These are phyloP conservation scores for Chytridium lagenaria DNA, from an alignment of 371 early-diverging fungal genomes.

Conservation along the genomic window DNA sequence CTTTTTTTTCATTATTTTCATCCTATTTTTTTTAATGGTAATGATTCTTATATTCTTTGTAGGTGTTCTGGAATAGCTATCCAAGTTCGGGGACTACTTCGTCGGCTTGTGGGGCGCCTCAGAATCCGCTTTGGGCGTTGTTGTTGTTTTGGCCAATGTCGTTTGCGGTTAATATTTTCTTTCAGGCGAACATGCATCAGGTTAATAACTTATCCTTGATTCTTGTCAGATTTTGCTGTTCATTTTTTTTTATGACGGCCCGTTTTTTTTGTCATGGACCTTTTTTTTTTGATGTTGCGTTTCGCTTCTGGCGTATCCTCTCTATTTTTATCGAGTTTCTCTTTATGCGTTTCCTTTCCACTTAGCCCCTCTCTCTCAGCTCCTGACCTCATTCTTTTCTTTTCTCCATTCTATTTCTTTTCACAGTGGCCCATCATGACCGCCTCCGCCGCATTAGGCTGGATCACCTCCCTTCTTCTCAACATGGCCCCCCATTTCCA, in stretches of 20 bases:
- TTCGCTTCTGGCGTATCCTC: too few relatives aligned
- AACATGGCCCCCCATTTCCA: slow-evolving; percentile 30
- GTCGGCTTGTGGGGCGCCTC: slow-evolving; percentile 37
- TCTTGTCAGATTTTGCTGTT: too few relatives aligned
- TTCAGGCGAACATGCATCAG: slow-evolving; percentile 36
- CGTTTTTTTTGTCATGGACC: too few relatives aligned
- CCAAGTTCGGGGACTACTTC: neutral
- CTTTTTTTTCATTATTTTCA: too few relatives aligned
- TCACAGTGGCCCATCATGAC: slow-evolving; percentile 49
- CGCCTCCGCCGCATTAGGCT: slow-evolving; percentile 41
- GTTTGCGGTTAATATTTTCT: slow-evolving; percentile 35
- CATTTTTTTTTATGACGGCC: too few relatives aligned
- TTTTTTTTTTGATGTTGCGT: too few relatives aligned
- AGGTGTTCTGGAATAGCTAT: neutral
- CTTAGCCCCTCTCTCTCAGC: neutral
- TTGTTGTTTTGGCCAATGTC: slow-evolving; percentile 41
- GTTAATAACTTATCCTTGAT: too few relatives aligned
- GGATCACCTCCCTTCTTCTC: slow-evolving; percentile 30
- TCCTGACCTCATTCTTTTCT: neutral
- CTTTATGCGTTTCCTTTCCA: neutral
- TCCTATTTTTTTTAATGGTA: too few relatives aligned
- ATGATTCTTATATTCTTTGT: too few relatives aligned
- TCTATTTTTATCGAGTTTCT: neutral
- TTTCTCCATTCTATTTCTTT: too few relatives aligned
- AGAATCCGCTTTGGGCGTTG: slow-evolving; percentile 40